Percentiles rank a stretch among this genome's conserved stretches.
Evolutionary conservation across 768 basidiomycete genomes (phyloP).

Genomic region (Chalciporus chontae): DNA sequence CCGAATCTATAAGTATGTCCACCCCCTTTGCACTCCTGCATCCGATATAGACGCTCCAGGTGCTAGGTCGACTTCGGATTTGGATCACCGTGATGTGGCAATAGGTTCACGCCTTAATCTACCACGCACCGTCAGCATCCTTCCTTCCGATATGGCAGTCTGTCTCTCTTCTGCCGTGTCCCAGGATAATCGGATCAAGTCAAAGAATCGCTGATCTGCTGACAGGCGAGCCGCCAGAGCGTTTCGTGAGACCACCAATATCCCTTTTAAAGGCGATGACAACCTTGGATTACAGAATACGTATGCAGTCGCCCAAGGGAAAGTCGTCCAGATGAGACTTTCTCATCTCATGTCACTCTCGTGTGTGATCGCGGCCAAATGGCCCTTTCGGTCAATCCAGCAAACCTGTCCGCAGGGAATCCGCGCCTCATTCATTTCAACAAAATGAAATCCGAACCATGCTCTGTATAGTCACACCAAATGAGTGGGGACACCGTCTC

Average conservation of each 20-base stretch:
- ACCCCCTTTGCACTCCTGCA: too few relatives aligned
- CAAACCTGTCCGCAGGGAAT: conserved; percentile 1
- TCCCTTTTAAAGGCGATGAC: background rate
- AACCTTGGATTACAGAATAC: background rate
- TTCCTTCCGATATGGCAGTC: background rate
- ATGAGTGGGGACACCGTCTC: background rate
- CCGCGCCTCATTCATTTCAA: conserved; percentile 8
- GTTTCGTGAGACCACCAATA: background rate
- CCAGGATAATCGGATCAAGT: conserved; percentile 11
- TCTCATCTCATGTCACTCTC: too few relatives aligned
- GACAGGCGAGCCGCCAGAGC: background rate
- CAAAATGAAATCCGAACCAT: conserved; percentile 9
- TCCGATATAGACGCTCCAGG: too few relatives aligned
- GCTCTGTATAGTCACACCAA: conserved; percentile 4
- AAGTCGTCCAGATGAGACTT: background rate
- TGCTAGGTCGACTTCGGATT: background rate
- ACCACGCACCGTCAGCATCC: background rate
- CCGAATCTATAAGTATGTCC: too few relatives aligned
- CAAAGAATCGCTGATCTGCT: background rate
- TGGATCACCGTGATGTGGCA: background rate
- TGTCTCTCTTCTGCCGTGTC: background rate
- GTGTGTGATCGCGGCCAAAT: too few relatives aligned
- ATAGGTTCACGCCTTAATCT: background rate
- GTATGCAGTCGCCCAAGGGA: background rate
- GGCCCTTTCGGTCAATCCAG: background rate